Percentiles rank a stretch among this genome's conserved stretches.
These are phyloP conservation scores for Silene latifolia DNA, from an alignment of 148 eudicot species.

Conservation along the genomic window DNA sequence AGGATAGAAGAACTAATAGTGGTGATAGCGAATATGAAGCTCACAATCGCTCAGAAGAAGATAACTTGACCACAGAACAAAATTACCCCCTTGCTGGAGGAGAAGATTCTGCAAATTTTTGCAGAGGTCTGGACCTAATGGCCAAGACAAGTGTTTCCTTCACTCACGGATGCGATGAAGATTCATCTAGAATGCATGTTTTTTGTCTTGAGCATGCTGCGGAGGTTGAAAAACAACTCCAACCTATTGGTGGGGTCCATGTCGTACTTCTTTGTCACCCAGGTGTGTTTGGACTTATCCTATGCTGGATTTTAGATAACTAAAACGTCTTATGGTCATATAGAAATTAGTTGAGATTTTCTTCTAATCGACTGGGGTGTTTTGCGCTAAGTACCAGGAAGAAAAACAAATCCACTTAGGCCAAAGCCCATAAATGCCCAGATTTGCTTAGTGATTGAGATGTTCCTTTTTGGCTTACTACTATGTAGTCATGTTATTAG, in stretches of 20 bases:
- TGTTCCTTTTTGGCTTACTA: too few relatives aligned
- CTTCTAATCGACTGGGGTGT: too few relatives aligned
- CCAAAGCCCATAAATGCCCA: neutral
- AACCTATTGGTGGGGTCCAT: conserved; percentile 72
- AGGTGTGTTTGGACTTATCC: conserved; percentile 41
- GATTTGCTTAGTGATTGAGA: neutral
- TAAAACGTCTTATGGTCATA: neutral
- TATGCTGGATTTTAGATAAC: neutral
- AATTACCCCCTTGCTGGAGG: conserved; percentile 25
- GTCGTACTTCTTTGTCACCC: conserved; percentile 88
- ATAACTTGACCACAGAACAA: conserved; percentile 31
- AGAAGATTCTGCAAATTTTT: conserved; percentile 12
- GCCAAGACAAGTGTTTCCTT: conserved; percentile 31
- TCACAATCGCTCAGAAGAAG: conserved; percentile 36
- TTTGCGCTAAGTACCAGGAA: neutral
- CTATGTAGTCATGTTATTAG: too few relatives aligned
- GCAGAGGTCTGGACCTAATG: conserved; percentile 20
- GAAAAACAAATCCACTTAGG: neutral
- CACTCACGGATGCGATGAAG: conserved; percentile 52
- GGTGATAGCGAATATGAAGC: conserved; percentile 29
- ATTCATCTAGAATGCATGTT: conserved; percentile 85
- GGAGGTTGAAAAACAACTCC: conserved; percentile 68
- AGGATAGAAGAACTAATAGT: conserved; percentile 27
- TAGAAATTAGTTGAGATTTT: neutral
- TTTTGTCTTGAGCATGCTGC: conserved; percentile 96